A percentile compares a stretch with the other conserved stretches of the same genome.
These are phyloP conservation scores for Fusarium domesticum DNA, from an alignment of 2,329 filamentous ascomycete genomes.

Conservation along the genomic window DNA sequence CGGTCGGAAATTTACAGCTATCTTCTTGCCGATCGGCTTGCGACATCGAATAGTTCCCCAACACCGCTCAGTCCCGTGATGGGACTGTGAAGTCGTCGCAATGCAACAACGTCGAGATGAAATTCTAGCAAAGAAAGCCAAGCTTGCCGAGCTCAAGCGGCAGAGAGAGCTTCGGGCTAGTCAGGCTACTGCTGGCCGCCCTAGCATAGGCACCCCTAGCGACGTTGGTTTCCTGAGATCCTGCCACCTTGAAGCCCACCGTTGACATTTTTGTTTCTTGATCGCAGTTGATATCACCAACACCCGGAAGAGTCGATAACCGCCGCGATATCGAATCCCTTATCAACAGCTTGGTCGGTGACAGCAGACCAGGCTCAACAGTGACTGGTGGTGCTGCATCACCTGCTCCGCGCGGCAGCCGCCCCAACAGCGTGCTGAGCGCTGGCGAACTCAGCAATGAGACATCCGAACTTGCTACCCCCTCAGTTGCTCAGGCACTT, in stretches of 20 bases:
- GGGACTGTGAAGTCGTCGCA: constrained; percentile 43
- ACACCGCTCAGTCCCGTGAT: constrained; percentile 41
- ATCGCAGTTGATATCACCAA: constrained; percentile 58
- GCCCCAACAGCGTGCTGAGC: constrained; percentile 83
- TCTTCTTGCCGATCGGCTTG: constrained; percentile 1
- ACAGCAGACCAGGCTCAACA: constrained; percentile 69
- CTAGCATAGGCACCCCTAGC: constrained; percentile 63
- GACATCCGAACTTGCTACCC: constrained; percentile 58
- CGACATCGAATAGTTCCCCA: constrained; percentile 22
- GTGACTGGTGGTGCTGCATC: constrained; percentile 62
- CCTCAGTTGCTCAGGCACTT: constrained; percentile 42
- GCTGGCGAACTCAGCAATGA: constrained; percentile 77
- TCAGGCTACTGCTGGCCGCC: constrained; percentile 68
- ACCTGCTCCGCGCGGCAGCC: constrained; percentile 66
- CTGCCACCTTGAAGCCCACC: constrained; percentile 14
- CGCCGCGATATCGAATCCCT: constrained; percentile 79
- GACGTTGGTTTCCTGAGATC: constrained; percentile 58
- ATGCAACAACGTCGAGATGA: constrained; percentile 89
- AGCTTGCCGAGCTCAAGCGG: constrained; percentile 91
- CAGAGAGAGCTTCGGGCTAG: constrained; percentile 81
- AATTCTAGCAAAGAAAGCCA: constrained; percentile 93
- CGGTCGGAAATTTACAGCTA: too few relatives aligned
- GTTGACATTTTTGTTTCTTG: constrained; percentile 11
- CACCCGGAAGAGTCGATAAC: constrained; percentile 64
- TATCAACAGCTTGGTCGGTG: constrained; percentile 79